Conservation (phyloP, 345 rosid genomes). For the Populus alba region DNA sequence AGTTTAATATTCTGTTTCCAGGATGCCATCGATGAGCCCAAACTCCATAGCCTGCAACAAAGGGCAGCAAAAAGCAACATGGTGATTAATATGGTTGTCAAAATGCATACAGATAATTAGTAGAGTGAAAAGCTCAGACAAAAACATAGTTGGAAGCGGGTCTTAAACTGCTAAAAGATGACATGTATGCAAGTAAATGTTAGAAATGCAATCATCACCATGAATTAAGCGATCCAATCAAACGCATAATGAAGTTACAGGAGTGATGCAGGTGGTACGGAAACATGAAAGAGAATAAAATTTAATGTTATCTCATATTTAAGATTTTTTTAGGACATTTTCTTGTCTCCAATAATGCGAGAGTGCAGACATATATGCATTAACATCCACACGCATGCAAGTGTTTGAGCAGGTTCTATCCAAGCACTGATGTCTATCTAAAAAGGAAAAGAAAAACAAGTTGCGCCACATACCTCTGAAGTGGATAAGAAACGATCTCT, state of each 20-base stretch:
- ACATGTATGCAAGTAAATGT: background rate
- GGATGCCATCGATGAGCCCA: conserved; percentile 71
- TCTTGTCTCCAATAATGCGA: background rate
- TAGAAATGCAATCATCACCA: background rate
- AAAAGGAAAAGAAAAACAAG: background rate
- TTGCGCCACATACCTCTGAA: conserved; percentile 58
- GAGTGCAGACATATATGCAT: background rate
- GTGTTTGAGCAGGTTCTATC: background rate
- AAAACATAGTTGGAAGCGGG: background rate
- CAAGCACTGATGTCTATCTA: background rate
- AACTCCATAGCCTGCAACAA: conserved; percentile 77
- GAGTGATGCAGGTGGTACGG: background rate
- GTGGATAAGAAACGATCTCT: conserved; percentile 80
- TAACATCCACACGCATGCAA: background rate
- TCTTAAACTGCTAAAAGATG: background rate
- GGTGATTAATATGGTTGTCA: background rate
- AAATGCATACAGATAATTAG: background rate
- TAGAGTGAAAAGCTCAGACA: background rate
- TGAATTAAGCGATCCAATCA: background rate
- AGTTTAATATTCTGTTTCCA: conserved; percentile 73
- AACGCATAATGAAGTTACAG: background rate
- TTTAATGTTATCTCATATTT: background rate
- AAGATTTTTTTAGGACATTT: background rate
- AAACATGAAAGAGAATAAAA: background rate
- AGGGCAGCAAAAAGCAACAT: background rate